Base-by-base conservation (phyloP, 2,329 filamentous ascomycete genomes). In the Helotiales sp. region DNA sequence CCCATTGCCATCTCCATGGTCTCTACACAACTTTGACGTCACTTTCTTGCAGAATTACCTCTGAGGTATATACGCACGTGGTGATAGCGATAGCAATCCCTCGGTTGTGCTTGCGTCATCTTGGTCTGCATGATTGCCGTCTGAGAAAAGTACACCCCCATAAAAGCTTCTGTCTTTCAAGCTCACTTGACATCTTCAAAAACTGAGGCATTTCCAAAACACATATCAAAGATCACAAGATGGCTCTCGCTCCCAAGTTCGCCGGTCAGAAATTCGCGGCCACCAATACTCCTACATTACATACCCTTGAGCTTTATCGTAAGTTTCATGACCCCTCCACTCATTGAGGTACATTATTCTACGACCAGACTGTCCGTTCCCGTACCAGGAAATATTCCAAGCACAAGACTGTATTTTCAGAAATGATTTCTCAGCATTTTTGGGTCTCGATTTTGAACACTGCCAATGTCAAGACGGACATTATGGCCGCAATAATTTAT, bases 201-300 rank as follows among this genome's bases (percentile, higher is more conserved):
- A 44, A 24, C 40, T 44, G 22, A 44, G 12, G 29, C 31, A 38
- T 3, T 27, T 51, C 19, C 48, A 25, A 4, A 51, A 27, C 29
- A 7, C 13, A 15, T 13, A 12, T 33, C 48, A 51, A 19, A 31
- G 8, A 24, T 24, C 5, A 44, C 30, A 66, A 51, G 25, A 93
- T 93, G 89, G 87, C 89, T 29, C 81, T 93, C 67, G 84, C 88
- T 65, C 89, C 89, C 65, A 90, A 88, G 71, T 91, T 90, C 76
- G 87, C 86, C 15, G 89, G 84, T 62, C 87, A 90, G 69, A 88
- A 84, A 72, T 80, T 91, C 29, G 58, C 73, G 2, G 59, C 73
- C 10, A 66, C 70, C 15, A 69, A 76, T 15, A 70, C 76, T 7
- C 74, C 77, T 36, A 75, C 80, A 5, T 72, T 79, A 15, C 84